Evolutionary conservation across 1,139 yeast species (phyloP), one percentile per base, ranked within the genome.

Genomic region (Kodamaea suecica): DNA sequence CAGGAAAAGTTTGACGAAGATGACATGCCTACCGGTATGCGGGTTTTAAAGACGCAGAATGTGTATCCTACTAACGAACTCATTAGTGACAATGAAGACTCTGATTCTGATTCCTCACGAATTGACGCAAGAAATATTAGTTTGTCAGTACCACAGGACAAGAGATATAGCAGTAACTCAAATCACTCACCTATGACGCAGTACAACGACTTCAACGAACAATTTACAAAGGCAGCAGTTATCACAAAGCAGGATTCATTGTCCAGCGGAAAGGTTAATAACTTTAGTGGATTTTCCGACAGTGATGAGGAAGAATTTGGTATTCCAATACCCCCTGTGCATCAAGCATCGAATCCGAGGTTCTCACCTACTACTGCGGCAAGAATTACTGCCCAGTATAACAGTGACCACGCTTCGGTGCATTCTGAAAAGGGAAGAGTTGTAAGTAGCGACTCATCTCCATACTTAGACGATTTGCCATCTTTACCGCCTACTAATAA

Each of bases 121-220:
- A 34, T 53, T n/a, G 63, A 55, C 38, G 49, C 59, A 4, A 52
- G 60, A 36, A 53, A 53, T 34, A 48, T 63, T 24, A 66, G 63
- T 3, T 41, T 51, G 34, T 30, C 46, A n/a, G 61, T 63, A 9
- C 70, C 70, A 10, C 50, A 48, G 11, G 40, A 46, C n/a, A 50
- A 70, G 29, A 20, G 37, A 16, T 58, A 60, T 45, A 58, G 63
- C 36, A 62, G 70, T 37, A 55, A 63, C 42, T 64, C 73, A 2
- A 66, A 73, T 5, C 64, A 62, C 33, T 65, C 73, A 2, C 75
- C 76, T n/a, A 62, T 60, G 63, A 66, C 81, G 1, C 80, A 78
- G 42, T 76, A 73, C 48, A 55, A 73, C 24, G 79, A 74, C 42
- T 73, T 76, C 53, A 70, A 69, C 45, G 64, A 66, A 30, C 73